phyloP scores from a whole-genome alignment of 148 eudicot genomes.

The Dysphania ambrosioides region DNA sequence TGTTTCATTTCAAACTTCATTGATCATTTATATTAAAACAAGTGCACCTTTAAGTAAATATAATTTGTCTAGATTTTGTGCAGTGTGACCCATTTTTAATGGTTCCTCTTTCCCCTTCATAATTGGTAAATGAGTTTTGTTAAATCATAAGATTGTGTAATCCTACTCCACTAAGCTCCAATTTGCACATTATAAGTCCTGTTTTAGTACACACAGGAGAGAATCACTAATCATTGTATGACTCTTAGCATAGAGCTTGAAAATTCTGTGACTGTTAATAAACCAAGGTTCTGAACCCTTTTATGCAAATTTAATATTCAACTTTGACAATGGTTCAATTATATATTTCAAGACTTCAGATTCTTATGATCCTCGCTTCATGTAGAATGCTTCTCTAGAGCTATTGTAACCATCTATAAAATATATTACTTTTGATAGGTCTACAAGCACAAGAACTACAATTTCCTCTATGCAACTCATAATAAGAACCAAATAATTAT shows the following conservation, averaged over 20 bases:
- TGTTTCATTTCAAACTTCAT: no score
- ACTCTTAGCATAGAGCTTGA: background rate
- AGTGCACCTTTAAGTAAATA: no score
- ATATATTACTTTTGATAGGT: background rate
- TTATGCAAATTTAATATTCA: background rate
- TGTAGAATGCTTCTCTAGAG: background rate
- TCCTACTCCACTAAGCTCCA: background rate
- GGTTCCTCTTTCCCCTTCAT: no score
- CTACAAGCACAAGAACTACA: background rate
- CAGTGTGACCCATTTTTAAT: no score
- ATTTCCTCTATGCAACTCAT: background rate
- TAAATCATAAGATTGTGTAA: background rate
- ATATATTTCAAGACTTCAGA: background rate
- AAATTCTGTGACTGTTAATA: background rate
- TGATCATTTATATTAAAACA: no score
- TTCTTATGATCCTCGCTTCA: background rate
- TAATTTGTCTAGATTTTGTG: no score
- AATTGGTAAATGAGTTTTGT: background rate
- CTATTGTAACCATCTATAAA: background rate
- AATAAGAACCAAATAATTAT: background rate
- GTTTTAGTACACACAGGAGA: background rate
- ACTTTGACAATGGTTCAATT: background rate
- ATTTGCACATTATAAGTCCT: background rate
- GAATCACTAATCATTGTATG: background rate
- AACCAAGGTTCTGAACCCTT: background rate